Percentiles rank a stretch among this genome's conserved stretches.
These are phyloP conservation scores for Cyberlindnera sargentensis DNA, from an alignment of 805 yeast species.

Conservation along the genomic window DNA sequence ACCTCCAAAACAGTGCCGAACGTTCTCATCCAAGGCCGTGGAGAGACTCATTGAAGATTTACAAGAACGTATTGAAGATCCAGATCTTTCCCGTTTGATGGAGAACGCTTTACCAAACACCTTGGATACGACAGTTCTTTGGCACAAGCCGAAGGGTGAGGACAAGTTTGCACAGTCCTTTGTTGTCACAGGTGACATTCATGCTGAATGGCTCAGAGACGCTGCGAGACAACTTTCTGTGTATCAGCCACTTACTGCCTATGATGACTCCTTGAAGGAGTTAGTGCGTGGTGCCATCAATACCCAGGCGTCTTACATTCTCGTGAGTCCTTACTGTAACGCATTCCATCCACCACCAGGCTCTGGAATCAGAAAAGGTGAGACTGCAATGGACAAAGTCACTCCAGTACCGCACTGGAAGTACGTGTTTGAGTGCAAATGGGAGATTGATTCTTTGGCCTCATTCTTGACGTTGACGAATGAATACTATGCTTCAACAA, in stretches of 20 bases:
- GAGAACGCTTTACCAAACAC: conserved; percentile 87
- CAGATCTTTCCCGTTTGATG: conserved; percentile 65
- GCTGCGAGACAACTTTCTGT: conserved; percentile 77
- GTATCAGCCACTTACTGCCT: conserved; percentile 52
- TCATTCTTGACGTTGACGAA: conserved; percentile 70
- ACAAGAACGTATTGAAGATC: conserved; percentile 41
- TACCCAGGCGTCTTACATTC: conserved; percentile 64
- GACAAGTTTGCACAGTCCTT: conserved; percentile 49
- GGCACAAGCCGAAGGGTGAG: conserved; percentile 38
- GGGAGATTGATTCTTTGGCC: conserved; percentile 81
- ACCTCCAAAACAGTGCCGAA: conserved; percentile 66
- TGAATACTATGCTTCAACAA: conserved; percentile 55
- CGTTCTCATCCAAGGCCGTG: conserved; percentile 56
- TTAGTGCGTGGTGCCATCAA: conserved; percentile 73
- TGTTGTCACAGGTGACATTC: conserved; percentile 86
- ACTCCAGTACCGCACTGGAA: conserved; percentile 64
- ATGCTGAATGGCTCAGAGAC: conserved; percentile 90
- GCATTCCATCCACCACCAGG: conserved; percentile 81
- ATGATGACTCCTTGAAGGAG: conserved; percentile 42
- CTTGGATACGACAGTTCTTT: conserved; percentile 76
- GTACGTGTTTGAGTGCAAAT: conserved; percentile 80
- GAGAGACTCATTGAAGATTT: conserved; percentile 54
- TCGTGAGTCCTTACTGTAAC: conserved; percentile 72
- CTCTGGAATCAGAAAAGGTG: conserved; percentile 35
- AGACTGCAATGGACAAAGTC: conserved; percentile 56